Conservation (phyloP, 192 early-diverging fungal genomes). For the Jimgerdemannia lactiflua region DNA sequence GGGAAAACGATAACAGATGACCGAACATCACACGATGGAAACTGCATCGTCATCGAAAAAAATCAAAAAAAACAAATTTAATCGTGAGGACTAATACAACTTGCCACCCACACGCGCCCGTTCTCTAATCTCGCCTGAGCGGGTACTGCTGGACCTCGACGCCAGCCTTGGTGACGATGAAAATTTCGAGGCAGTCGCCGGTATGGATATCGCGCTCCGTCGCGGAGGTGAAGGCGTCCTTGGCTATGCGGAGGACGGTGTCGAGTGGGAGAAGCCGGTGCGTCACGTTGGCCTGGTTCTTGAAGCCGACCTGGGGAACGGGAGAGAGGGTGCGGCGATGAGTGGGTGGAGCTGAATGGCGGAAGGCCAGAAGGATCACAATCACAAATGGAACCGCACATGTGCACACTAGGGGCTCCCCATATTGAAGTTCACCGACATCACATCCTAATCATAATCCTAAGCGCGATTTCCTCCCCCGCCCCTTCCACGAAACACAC, state of each 20-base stretch:
- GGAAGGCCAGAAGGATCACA: background rate
- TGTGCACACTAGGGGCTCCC: too few relatives aligned
- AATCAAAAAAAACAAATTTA: too few relatives aligned
- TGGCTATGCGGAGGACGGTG: conserved; percentile 72
- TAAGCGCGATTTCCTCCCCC: background rate
- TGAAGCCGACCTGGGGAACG: conserved; percentile 58
- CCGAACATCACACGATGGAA: too few relatives aligned
- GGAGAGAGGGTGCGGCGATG: background rate
- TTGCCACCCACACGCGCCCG: background rate
- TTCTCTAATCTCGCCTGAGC: conserved; percentile 90
- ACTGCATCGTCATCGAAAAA: too few relatives aligned
- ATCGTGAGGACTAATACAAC: background rate
- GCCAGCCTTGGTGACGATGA: conserved; percentile 76
- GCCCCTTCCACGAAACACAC: too few relatives aligned
- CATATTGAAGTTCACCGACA: background rate
- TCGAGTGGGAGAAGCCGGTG: conserved; percentile 46
- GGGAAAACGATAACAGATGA: too few relatives aligned
- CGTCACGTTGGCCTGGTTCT: conserved; percentile 59
- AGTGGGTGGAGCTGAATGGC: background rate
- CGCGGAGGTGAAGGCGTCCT: conserved; percentile 95
- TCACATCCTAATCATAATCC: background rate
- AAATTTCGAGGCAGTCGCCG: conserved; percentile 94
- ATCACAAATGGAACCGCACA: too few relatives aligned
- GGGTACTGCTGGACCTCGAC: conserved; percentile 68
- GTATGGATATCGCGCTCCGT: conserved; percentile 99